phyloP scores from a whole-genome alignment of 2,329 filamentous ascomycete genomes.

The Alternaria sp. region DNA sequence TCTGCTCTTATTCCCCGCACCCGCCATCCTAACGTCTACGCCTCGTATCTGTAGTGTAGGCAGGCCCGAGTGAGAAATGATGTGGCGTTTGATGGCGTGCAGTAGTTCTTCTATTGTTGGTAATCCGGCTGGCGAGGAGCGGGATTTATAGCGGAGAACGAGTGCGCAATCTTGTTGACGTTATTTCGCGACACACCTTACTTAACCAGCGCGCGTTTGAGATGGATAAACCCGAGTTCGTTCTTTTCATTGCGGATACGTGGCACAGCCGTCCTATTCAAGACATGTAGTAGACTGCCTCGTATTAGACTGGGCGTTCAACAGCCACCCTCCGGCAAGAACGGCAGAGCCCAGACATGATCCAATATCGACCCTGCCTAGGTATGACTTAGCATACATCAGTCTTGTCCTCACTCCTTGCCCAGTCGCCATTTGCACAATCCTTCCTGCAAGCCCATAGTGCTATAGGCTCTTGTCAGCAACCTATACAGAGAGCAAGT shows the following conservation, averaged over 20 bases:
- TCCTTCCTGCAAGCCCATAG: neutral
- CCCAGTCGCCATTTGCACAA: neutral
- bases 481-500: neutral
- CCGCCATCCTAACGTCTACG: neutral
- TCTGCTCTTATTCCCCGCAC: constrained; percentile 7
- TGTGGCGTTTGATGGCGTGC: neutral
- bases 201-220: neutral
- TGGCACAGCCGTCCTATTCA: neutral
- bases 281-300: neutral
- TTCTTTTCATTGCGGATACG: neutral
- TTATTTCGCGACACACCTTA: neutral
- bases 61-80: neutral
- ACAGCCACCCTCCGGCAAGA: neutral
- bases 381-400: neutral
- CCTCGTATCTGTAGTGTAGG: neutral
- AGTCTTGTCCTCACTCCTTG: neutral
- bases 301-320: neutral
- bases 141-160: neutral
- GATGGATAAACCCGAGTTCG: neutral
- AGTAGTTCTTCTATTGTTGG: constrained; percentile 1
- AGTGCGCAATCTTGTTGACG: neutral
- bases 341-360: neutral
- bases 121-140: neutral
- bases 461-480: neutral
- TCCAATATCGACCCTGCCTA: neutral